Percentiles rank a stretch among this genome's conserved stretches.
Conservation (phyloP, 2,329 filamentous ascomycete genomes). For the Talaromyces rugulosus region DNA sequence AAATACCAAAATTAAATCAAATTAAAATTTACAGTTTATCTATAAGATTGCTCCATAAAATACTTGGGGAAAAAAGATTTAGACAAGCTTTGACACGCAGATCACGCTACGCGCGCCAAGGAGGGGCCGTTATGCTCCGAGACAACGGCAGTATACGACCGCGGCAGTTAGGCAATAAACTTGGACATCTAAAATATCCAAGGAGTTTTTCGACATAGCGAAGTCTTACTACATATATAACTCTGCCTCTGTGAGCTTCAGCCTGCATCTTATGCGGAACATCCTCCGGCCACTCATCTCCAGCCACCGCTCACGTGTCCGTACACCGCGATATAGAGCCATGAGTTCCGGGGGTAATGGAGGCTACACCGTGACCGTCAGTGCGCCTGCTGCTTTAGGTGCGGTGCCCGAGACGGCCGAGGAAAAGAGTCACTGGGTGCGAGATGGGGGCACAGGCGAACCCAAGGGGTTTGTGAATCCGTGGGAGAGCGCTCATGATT, state of each 20-base stretch:
- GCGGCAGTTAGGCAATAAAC: no score
- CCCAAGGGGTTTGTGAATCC: constrained; percentile 12
- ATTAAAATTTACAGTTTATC: no score
- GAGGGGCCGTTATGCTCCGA: background rate
- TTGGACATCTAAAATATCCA: no score
- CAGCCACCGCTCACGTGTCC: background rate
- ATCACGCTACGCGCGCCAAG: no score
- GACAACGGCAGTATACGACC: background rate
- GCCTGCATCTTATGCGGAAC: constrained; percentile 1
- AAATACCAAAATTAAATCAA: no score
- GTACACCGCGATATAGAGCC: background rate
- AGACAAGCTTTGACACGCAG: no score
- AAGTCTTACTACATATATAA: background rate
- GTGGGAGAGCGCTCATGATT: constrained; percentile 13
- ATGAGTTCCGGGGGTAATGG: background rate
- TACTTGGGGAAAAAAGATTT: no score
- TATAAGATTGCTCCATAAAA: no score
- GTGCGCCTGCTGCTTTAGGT: background rate
- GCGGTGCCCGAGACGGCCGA: constrained; percentile 7
- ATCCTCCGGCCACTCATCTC: background rate
- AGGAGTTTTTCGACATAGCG: no score
- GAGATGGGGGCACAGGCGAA: constrained; percentile 3
- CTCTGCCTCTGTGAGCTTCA: background rate
- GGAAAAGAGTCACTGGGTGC: constrained; percentile 13
- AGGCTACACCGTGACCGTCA: background rate